These are phyloP conservation scores for Vitis rupestris DNA, from an alignment of 164 flowering plant genomes.

Conservation along the genomic window DNA sequence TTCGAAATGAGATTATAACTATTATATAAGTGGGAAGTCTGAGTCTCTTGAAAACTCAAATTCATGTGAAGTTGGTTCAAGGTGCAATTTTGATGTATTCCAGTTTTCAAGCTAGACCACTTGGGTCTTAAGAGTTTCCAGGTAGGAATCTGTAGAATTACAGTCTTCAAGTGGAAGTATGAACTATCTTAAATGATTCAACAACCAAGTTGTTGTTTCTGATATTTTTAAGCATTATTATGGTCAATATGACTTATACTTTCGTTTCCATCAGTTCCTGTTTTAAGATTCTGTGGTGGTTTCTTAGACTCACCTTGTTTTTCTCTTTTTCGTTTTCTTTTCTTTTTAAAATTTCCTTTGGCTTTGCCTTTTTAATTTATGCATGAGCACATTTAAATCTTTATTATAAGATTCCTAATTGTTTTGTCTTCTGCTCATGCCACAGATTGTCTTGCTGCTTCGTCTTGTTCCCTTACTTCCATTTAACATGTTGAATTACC, in stretches of 20 bases:
- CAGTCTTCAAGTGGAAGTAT: background rate
- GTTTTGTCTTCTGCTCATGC: constrained; percentile 2
- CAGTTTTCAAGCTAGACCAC: too few relatives aligned
- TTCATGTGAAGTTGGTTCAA: too few relatives aligned
- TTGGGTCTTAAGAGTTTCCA: too few relatives aligned
- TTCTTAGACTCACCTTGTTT: background rate
- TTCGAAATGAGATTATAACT: too few relatives aligned
- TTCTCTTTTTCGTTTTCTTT: background rate
- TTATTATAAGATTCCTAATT: too few relatives aligned
- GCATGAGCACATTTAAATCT: too few relatives aligned
- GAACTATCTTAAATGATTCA: background rate
- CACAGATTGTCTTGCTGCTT: constrained; percentile 67
- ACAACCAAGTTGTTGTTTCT: background rate
- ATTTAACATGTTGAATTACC: constrained; percentile 77
- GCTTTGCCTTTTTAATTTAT: background rate
- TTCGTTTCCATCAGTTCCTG: background rate
- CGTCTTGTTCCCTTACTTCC: constrained; percentile 80
- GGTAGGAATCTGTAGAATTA: too few relatives aligned
- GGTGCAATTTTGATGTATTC: too few relatives aligned
- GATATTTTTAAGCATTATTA: background rate
- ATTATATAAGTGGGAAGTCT: too few relatives aligned
- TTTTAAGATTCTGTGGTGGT: background rate
- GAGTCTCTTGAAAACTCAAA: too few relatives aligned
- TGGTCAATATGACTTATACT: background rate
- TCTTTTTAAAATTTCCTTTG: background rate